These are phyloP conservation scores for Penstemon barbatus DNA, from an alignment of 257 asterid species.

Conservation along the genomic window DNA sequence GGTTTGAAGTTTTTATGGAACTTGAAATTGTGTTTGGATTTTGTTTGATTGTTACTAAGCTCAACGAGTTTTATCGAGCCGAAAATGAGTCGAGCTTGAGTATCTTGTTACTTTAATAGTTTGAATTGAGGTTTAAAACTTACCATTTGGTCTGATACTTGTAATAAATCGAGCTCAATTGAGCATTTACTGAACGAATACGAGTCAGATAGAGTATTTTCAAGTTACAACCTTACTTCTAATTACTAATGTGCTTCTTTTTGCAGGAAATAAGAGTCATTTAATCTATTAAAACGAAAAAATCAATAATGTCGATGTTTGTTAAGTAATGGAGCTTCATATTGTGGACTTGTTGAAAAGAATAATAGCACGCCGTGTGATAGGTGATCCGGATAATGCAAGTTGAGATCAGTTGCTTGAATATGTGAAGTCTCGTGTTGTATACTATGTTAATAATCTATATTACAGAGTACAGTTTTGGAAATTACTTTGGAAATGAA, in stretches of 20 bases:
- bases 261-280: conserved; percentile 37
- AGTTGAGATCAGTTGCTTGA: conserved; percentile 25
- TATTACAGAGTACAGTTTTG: conserved; percentile 7
- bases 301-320: neutral
- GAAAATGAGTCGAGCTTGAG: no score
- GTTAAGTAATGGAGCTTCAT: conserved; percentile 4
- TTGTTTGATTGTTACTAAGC: no score
- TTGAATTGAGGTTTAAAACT: no score
- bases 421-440: conserved; percentile 6
- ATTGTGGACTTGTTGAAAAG: conserved; percentile 7
- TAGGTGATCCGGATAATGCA: conserved; percentile 5
- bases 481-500: conserved; percentile 11
- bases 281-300: conserved; percentile 1
- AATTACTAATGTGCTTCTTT: neutral
- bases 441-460: conserved; percentile 16
- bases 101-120: no score
- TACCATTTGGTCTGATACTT: no score
- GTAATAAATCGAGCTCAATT: no score
- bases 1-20: no score
- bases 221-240: neutral
- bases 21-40: no score
- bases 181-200: neutral
- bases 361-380: neutral
- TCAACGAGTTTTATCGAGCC: no score
- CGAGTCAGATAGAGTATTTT: neutral